A percentile compares a stretch with the other conserved stretches of the same genome.
Conservation (phyloP, 306 rosid genomes). For the Mimosa bimucronata region DNA sequence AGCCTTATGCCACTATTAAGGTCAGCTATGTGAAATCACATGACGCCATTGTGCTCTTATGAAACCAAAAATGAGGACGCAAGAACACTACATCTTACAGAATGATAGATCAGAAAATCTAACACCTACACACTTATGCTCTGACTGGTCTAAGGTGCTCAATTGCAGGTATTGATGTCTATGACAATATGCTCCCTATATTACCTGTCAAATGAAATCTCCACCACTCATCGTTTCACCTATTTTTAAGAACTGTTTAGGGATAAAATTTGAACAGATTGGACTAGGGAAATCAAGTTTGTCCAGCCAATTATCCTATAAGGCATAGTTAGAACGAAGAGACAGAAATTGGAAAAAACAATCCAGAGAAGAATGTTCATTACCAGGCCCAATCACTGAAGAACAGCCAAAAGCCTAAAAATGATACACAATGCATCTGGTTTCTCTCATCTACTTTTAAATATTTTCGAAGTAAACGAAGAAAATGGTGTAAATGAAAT, state of each 20-base stretch:
- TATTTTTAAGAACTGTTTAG: not conserved
- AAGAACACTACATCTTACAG: slow-evolving; percentile 9
- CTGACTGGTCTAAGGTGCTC: not conserved
- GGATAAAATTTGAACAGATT: slow-evolving; percentile 8
- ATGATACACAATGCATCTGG: not conserved
- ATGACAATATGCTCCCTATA: not conserved
- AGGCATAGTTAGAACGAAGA: not conserved
- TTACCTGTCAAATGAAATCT: not conserved
- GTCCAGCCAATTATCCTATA: slow-evolving; percentile 3
- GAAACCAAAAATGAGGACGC: slow-evolving; percentile 7
- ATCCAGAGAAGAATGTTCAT: not conserved
- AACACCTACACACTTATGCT: not conserved
- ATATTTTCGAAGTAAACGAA: slow-evolving; percentile 11
- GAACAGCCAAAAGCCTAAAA: slow-evolving; percentile 11
- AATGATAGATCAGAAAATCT: slow-evolving; percentile 5
- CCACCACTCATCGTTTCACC: not conserved
- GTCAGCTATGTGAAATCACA: too few species aligned
- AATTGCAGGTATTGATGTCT: not conserved
- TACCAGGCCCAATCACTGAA: not conserved
- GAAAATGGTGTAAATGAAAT: not conserved
- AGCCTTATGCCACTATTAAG: too few species aligned
- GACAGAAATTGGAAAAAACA: not conserved
- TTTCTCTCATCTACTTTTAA: slow-evolving; percentile 14
- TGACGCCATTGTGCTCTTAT: too few species aligned
- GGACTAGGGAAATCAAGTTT: slow-evolving; percentile 8